A percentile compares a stretch with the other conserved stretches of the same genome.
Conservation (phyloP, 2,329 filamentous ascomycete genomes). For the Xylaria hypoxylon region DNA sequence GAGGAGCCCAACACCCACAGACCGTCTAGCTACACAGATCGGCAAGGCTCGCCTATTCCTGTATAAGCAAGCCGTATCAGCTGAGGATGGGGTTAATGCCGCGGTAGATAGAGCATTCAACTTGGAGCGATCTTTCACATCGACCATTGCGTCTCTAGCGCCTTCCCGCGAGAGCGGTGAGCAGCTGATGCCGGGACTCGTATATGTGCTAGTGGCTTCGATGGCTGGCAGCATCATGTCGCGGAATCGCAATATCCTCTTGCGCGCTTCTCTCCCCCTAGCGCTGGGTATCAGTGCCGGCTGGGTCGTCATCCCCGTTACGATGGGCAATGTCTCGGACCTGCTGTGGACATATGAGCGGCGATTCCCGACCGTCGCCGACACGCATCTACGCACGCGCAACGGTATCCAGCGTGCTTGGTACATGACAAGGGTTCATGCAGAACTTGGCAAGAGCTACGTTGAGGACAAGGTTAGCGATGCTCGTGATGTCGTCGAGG, state of each 20-base stretch:
- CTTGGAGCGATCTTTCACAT: slow-evolving; percentile 90
- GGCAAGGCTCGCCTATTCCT: slow-evolving; percentile 82
- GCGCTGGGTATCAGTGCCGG: slow-evolving; percentile 85
- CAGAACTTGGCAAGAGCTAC: slow-evolving; percentile 74
- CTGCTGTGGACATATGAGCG: slow-evolving; percentile 94
- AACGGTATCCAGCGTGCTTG: slow-evolving; percentile 76
- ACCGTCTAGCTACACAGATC: slow-evolving; percentile 86
- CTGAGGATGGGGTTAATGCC: slow-evolving; percentile 86
- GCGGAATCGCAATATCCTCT: slow-evolving; percentile 85
- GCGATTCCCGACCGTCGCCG: slow-evolving; percentile 82
- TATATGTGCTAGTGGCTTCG: slow-evolving; percentile 92
- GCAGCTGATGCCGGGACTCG: slow-evolving; percentile 85
- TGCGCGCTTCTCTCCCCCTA: slow-evolving; percentile 81
- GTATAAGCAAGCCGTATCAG: slow-evolving; percentile 77
- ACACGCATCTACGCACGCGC: slow-evolving; percentile 80
- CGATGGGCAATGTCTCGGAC: slow-evolving; percentile 88
- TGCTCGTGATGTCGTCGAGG: slow-evolving; percentile 81
- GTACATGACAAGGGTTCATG: slow-evolving; percentile 80
- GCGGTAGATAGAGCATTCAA: slow-evolving; percentile 83
- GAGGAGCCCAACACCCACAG: slow-evolving; percentile 80
- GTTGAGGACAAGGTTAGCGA: slow-evolving; percentile 84
- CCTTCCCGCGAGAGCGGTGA: slow-evolving; percentile 88
- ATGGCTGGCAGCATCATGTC: slow-evolving; percentile 96
- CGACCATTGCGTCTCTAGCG: slow-evolving; percentile 87
- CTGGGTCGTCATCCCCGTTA: slow-evolving; percentile 87